phyloP scores from a whole-genome alignment of 139 green algal genomes.

The Picochlorum sp. region DNA sequence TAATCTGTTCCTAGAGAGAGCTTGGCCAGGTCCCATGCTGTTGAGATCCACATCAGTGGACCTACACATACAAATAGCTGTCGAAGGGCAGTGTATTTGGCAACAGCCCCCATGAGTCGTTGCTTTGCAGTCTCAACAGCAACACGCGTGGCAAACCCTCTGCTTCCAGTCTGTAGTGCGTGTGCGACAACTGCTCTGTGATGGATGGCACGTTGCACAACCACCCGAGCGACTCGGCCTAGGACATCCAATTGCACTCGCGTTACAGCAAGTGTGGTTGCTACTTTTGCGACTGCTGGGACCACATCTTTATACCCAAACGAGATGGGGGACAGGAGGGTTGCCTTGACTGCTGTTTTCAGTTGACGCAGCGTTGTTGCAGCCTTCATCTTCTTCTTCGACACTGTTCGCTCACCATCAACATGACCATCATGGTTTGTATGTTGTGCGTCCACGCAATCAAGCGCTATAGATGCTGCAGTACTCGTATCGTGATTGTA shows the following conservation, averaged over 20 bases:
- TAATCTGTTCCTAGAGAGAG: slow-evolving; percentile 74
- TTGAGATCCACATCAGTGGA: slow-evolving; percentile 67
- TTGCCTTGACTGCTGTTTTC: too few species aligned
- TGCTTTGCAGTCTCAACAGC: slow-evolving; percentile 44
- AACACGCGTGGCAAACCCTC: neutral
- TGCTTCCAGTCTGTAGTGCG: neutral
- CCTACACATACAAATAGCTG: slow-evolving; percentile 54
- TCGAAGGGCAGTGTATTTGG: slow-evolving; percentile 53
- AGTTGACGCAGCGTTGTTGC: too few species aligned
- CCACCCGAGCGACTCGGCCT: slow-evolving; percentile 29
- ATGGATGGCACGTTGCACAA: slow-evolving; percentile 46
- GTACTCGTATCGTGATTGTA: neutral
- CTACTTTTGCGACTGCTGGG: slow-evolving; percentile 53
- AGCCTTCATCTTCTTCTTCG: slow-evolving; percentile 13
- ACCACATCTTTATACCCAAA: slow-evolving; percentile 55
- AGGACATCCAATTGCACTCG: slow-evolving; percentile 38
- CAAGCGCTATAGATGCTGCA: too few species aligned
- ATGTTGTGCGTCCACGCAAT: too few species aligned
- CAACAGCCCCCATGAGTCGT: slow-evolving; percentile 34
- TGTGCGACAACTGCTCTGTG: slow-evolving; percentile 14
- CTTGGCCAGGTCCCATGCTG: slow-evolving; percentile 62
- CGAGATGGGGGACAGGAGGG: slow-evolving; percentile 44
- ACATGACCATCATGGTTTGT: neutral
- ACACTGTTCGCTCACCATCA: slow-evolving; percentile 23
- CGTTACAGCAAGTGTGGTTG: slow-evolving; percentile 39